A percentile compares a stretch with the other conserved stretches of the same genome.
phyloP scores from a whole-genome alignment of 768 basidiomycete genomes.

The Suillus hirtellus region DNA sequence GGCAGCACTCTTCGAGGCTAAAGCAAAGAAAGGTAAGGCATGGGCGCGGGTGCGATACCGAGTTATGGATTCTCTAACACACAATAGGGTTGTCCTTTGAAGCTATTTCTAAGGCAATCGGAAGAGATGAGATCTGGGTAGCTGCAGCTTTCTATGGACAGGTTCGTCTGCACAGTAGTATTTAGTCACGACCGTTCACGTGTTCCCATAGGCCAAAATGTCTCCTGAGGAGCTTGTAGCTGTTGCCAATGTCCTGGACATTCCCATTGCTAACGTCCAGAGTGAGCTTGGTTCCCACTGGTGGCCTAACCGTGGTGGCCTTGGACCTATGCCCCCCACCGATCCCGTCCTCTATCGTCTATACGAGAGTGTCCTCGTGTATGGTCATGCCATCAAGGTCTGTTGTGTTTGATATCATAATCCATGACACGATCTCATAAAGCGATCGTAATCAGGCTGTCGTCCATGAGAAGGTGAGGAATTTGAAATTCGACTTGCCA shows the following conservation, averaged over 20 bases:
- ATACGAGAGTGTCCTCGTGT: constrained; percentile 78
- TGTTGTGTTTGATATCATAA: constrained; percentile 14
- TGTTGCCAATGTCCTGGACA: constrained; percentile 50
- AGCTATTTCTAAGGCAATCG: constrained; percentile 62
- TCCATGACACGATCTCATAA: neutral
- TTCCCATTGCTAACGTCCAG: constrained; percentile 41
- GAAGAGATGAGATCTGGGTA: constrained; percentile 79
- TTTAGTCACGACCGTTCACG: constrained; percentile 5
- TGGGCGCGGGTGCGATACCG: neutral
- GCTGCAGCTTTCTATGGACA: constrained; percentile 83
- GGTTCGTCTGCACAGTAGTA: constrained; percentile 36
- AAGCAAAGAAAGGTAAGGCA: constrained; percentile 58
- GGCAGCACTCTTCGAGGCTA: constrained; percentile 58
- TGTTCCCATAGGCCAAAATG: constrained; percentile 60
- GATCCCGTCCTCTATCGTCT: constrained; percentile 83
- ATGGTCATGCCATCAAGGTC: constrained; percentile 80
- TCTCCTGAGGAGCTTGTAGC: constrained; percentile 55
- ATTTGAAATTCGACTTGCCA: neutral
- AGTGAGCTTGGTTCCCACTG: constrained; percentile 60
- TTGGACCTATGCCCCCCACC: constrained; percentile 70
- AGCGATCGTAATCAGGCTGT: constrained; percentile 45
- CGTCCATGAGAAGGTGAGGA: constrained; percentile 70
- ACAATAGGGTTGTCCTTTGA: constrained; percentile 65
- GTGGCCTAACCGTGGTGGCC: constrained; percentile 70
- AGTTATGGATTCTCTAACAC: neutral